These are phyloP conservation scores for Fusarium sp. DNA, from an alignment of 2,329 filamentous ascomycete species.

Conservation along the genomic window DNA sequence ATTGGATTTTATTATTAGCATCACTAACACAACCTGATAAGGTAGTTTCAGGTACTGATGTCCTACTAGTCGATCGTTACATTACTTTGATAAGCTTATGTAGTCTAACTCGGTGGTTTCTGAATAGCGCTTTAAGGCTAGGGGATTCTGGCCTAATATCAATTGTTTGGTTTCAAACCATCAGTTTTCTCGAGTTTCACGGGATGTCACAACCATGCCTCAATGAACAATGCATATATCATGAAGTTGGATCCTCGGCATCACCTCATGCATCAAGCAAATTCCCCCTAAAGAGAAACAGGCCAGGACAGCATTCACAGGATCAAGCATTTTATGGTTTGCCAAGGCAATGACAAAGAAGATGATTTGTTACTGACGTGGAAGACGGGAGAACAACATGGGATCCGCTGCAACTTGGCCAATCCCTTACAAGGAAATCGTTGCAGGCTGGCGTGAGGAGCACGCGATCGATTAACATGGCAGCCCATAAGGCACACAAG, in stretches of 20 bases:
- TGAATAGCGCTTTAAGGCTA: background rate
- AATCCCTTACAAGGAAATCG: conserved; percentile 12
- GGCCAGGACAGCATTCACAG: background rate
- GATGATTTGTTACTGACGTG: conserved; percentile 18
- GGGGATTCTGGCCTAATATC: background rate
- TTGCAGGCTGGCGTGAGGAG: conserved; percentile 7
- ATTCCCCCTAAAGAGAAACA: background rate
- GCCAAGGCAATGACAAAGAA: conserved; percentile 26
- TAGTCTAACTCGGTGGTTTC: background rate
- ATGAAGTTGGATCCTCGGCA: conserved; percentile 2
- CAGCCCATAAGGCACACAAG: background rate
- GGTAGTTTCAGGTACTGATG: background rate
- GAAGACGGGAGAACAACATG: conserved; percentile 26
- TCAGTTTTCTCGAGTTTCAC: background rate
- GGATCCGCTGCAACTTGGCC: conserved; percentile 12
- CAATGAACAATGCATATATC: background rate
- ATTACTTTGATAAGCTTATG: background rate
- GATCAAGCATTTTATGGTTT: background rate
- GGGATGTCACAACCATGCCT: background rate
- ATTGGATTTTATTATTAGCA: background rate
- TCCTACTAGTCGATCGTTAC: background rate
- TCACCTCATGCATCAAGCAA: background rate
- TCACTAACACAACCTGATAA: background rate
- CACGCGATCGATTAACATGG: conserved; percentile 32
- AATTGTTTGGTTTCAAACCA: background rate